Evolutionary conservation across 352 stramenopile genomes (phyloP), one percentile per base, ranked within the genome.

Genomic region (Pythium phragmitis): DNA sequence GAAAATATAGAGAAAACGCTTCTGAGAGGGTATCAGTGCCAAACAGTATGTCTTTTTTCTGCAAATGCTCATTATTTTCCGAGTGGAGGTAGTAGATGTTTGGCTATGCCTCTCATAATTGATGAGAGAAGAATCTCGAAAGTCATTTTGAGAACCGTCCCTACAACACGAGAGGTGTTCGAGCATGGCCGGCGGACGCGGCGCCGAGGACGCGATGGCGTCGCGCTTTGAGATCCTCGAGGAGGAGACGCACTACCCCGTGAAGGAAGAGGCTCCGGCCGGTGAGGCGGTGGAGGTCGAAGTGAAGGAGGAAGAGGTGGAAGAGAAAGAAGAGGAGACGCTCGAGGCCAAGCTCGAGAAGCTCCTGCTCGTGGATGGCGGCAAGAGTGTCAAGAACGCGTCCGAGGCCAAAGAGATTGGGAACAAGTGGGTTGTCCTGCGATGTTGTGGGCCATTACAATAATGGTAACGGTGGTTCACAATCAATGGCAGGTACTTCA

Each of bases 191-290:
- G 63, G 55, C 33, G 33, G 63, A 57, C 55, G 43, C 43, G 45
- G 60, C 5, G 46, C 57, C 17, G 65, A 21, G 50, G 65, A 67
- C 36, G 65, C 57, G 34, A 68, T 68, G 66, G 42, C 53, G 60
- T 80, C 79, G 64, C 80, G 86, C 58, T 95, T 95, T 61, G 84
- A 95, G 68, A 85, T 95, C 60, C 65, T 95, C 47, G 86, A 95
- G 67, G 86, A 95, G 63, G 79, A 91, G 77, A 92, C 84, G 59
- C 86, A 95, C 69, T 93, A 70, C 64, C 79, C 82, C 26, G 61
- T 60, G 48, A 72, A 77, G 49, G 53, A 59, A 6, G 50, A 68
- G 39, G 19, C 49, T 4, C 17, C 26, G 17, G 47, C 34, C 11
- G 7, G 19, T 9, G 52, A 28, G 49, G 48, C 12, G 37, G 42